Percentiles rank a stretch among this genome's conserved stretches.
phyloP scores from a whole-genome alignment of 2,329 filamentous ascomycete species.

The Pseudocercospora pini-densiflorae region DNA sequence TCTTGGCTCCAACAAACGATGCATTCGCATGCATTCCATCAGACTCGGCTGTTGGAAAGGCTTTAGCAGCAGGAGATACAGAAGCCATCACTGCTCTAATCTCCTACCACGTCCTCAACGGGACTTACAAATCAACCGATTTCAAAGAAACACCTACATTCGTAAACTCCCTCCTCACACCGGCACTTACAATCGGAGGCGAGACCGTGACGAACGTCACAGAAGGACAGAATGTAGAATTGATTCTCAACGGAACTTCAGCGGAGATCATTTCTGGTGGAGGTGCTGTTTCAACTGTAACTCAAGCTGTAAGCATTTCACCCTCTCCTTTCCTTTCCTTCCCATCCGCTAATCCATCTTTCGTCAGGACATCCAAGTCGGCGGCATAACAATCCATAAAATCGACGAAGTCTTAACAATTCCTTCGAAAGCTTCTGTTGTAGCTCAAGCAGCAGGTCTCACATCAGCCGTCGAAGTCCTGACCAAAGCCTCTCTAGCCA shows the following conservation, averaged over 20 bases:
- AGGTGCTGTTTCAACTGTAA: conserved; percentile 41
- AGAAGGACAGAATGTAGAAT: conserved; percentile 44
- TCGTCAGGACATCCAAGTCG: conserved; percentile 23
- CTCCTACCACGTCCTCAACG: conserved; percentile 20
- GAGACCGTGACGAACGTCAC: conserved; percentile 41
- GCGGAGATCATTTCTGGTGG: conserved; percentile 44
- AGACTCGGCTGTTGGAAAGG: conserved; percentile 10
- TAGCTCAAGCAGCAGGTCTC: conserved; percentile 16
- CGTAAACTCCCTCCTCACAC: conserved; percentile 11
- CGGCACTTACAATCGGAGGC: not conserved
- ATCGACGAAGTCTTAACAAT: conserved; percentile 25
- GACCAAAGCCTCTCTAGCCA: conserved; percentile 11
- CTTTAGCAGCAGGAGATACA: conserved; percentile 8
- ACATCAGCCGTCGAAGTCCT: conserved; percentile 23
- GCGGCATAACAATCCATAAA: conserved; percentile 25
- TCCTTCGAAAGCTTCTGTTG: conserved; percentile 4
- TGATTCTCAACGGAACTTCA: conserved; percentile 40
- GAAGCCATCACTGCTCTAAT: conserved; percentile 13
- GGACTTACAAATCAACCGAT: conserved; percentile 9
- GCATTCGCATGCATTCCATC: conserved; percentile 57
- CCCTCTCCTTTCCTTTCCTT: not conserved
- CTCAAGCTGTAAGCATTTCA: conserved; percentile 32
- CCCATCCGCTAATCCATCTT: not conserved
- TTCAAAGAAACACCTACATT: conserved; percentile 8
- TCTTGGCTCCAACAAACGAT: conserved; percentile 65